Percentiles rank a stretch among this genome's conserved stretches.
Evolutionary conservation across 2,329 filamentous ascomycete genomes (phyloP).

Genomic region (Trichophyton verrucosum): DNA sequence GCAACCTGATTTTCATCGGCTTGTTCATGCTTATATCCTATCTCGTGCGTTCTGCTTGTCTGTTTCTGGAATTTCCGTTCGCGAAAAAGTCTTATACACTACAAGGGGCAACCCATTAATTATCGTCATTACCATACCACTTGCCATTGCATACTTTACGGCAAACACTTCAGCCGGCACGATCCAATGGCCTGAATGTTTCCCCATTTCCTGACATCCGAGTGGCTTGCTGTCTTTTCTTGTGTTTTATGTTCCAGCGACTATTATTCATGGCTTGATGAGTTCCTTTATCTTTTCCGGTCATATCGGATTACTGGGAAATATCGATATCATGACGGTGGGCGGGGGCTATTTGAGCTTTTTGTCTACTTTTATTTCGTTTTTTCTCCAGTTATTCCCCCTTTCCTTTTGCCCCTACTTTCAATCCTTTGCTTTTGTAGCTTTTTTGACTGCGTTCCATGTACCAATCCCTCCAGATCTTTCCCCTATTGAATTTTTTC

Average conservation of each 20-base stretch:
- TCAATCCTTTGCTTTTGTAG: neutral
- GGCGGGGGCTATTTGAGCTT: neutral
- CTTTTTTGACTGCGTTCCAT: constrained; percentile 1
- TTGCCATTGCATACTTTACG: constrained; percentile 5
- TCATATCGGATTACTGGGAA: constrained; percentile 2
- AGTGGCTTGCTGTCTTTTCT: constrained; percentile 10
- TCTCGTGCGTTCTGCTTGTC: neutral
- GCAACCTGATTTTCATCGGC: neutral
- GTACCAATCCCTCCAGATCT: neutral
- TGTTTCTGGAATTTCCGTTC: constrained; percentile 3
- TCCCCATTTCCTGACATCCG: constrained; percentile 7
- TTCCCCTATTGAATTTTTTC: neutral
- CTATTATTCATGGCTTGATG: constrained; percentile 2
- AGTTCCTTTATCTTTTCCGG: constrained; percentile 2
- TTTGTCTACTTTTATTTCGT: neutral
- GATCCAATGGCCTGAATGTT: constrained; percentile 2
- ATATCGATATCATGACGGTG: constrained; percentile 3
- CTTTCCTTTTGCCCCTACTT: no score
- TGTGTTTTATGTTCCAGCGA: constrained; percentile 1
- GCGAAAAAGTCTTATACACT: constrained; percentile 18
- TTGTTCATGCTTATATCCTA: neutral
- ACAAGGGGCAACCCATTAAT: constrained; percentile 26
- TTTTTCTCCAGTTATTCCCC: neutral
- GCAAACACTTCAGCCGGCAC: neutral
- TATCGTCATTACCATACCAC: constrained; percentile 14